Evolutionary conservation across 2,329 filamentous ascomycete genomes (phyloP), one percentile per base, ranked within the genome.

Genomic region (Oidium heveae): DNA sequence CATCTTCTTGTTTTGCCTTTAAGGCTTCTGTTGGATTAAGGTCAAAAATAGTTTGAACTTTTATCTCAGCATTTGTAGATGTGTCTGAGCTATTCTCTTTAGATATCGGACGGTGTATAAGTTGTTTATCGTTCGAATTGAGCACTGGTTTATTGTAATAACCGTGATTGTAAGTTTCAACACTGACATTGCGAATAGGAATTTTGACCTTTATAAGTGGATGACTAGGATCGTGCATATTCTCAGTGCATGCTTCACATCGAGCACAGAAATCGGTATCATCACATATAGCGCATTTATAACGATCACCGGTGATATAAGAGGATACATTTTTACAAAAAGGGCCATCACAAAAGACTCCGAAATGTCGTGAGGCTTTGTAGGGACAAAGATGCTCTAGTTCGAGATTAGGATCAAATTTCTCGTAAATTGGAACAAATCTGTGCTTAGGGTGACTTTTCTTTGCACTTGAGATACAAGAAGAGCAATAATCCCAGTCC

Each of bases 121-220:
- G 57, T 53, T 55, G 60, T 59, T 56, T 73, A 64, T 94, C 87
- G 54, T 87, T 87, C 74, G 94, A 79, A 39, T 73, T 66, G n/a
- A 76, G 74, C 64, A 84, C 74, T 46, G 68, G 69, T 57, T 77
- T 73, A 53, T 83, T 83, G 60, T 79, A 72, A 56, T 75, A 75
- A 61, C 86, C 79, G 68, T 94, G 86, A 54, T 82, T 83, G 59
- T 83, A 74, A 9, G 89, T 96, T 52, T 80, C 88, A 54, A 98
- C 84, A 58, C 78, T 88, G 37, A 94, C 85, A 61, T 85, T 82
- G 60, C 86, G 84, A 52, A 98, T 82, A 10, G 89, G 84, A 2
- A 85, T 93, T 75, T 86, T 94, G 73, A 98, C 87, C 71, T 94
- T 95, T 72, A 98, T 87, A 61, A 98, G 72, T 32, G 91, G 91